Base-by-base conservation (phyloP, 106 monocot genomes). In the Dendrobium huoshanense region DNA sequence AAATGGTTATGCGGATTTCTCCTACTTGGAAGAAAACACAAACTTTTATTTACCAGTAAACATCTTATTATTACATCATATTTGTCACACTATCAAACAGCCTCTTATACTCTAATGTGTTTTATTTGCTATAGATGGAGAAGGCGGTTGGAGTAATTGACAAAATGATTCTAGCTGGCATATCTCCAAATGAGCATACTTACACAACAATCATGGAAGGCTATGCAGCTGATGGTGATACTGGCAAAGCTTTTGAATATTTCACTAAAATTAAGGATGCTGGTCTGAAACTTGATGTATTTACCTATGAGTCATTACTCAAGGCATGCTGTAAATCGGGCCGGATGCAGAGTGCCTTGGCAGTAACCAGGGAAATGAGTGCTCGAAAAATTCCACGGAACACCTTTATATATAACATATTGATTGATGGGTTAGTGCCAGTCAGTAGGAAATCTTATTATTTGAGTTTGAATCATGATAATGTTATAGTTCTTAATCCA, bases 271-370 rank as follows among this genome's bases (percentile, higher is more conserved):
- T 99, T 24, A 99, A 99, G 77, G 91, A 95, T 20, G 88, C 85
- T 42, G 95, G 92, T 10, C 78, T 99, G 72, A 95, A 88, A 76
- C 83, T 93, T 77, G 95, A 99, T 86, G 95, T 95, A 45, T 95
- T 87, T 80, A 95, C 92, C 4, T 99, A 95, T 79, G 95, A 99
- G 82, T 87, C 91, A 78, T 83, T 99, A 83, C 92, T 99, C 18
- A 95, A 95, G 84, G 98, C 98, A 77, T 99, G 98, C 73, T 99
- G 98, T 87, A 99, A 99, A 81, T 89, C 98, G 17, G 98, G 98
- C 31, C 85, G 95, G 40, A 99, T 99, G 98, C 98, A 95, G 61
- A 99, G 95, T 87, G 98, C 98, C 68, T 83, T 99, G 79, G 98
- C 92, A 72, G 92, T 99, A 27, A 99, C 95, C 79, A 88, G 91